Conservation (phyloP, 83 land plant species). For the Thuja plicata region DNA sequence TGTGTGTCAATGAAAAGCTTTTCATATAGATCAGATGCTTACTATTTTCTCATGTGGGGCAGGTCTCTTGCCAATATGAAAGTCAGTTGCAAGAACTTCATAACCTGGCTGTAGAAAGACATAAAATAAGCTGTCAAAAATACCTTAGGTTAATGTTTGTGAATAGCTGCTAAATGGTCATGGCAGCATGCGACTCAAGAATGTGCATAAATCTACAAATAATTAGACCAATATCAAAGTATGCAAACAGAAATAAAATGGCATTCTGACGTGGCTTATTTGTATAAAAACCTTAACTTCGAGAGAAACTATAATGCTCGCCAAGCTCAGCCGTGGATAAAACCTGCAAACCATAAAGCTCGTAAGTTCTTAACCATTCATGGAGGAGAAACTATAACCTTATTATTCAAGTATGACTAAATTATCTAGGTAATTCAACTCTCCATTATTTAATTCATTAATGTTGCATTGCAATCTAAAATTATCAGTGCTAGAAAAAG, state of each 20-base stretch:
- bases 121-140: not conserved
- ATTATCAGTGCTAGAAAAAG: not conserved
- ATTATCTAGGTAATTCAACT: not conserved
- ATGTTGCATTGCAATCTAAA: not conserved
- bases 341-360: slow-evolving; percentile 27
- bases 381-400: not conserved
- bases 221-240: not conserved
- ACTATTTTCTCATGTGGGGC: slow-evolving; percentile 54
- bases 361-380: not conserved
- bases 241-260: not conserved
- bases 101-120: slow-evolving; percentile 57
- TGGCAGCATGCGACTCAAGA: not conserved
- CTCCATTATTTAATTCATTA: not conserved
- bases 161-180: not conserved
- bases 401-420: not conserved
- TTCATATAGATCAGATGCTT: slow-evolving; percentile 19
- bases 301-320: slow-evolving; percentile 36
- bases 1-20: not conserved
- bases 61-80: slow-evolving; percentile 42
- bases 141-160: not conserved
- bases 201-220: not conserved
- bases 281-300: slow-evolving; percentile 51
- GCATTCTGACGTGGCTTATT: not conserved
- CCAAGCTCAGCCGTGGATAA: slow-evolving; percentile 43
- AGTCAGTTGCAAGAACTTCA: slow-evolving; percentile 55